A percentile compares a stretch with the other conserved stretches of the same genome.
Evolutionary conservation across 345 rosid species (phyloP).

Genomic region (Aurinia saxatilis): DNA sequence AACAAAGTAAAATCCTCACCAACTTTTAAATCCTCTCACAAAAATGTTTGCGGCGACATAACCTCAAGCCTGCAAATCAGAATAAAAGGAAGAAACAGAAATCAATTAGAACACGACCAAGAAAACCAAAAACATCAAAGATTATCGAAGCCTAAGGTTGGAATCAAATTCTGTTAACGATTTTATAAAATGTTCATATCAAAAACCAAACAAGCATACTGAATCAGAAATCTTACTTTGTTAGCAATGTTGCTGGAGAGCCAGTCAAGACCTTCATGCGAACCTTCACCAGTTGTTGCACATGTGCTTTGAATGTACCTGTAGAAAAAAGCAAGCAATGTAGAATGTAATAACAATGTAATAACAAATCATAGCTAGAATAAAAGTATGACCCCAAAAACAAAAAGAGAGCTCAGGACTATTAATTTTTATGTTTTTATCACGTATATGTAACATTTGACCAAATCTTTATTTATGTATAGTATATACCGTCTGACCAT

Average conservation of each 20-base stretch:
- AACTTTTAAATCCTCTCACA: neutral
- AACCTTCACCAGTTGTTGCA: conserved; percentile 29
- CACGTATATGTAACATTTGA: too few relatives aligned
- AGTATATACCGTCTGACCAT: too few relatives aligned
- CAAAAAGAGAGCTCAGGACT: too few relatives aligned
- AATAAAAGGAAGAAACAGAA: neutral
- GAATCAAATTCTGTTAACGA: neutral
- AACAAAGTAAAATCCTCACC: neutral
- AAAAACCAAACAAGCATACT: neutral
- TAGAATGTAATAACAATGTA: neutral
- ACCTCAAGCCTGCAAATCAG: conserved; percentile 18
- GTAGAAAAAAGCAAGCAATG: neutral
- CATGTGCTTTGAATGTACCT: conserved; percentile 32
- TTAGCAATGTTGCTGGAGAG: conserved; percentile 34
- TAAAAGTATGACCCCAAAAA: too few relatives aligned
- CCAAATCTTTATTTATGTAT: too few relatives aligned
- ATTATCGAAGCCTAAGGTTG: neutral
- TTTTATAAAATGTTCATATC: neutral
- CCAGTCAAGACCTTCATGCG: conserved; percentile 32
- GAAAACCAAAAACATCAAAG: neutral
- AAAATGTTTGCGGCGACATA: neutral
- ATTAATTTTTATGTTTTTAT: too few relatives aligned
- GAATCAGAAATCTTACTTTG: conserved; percentile 22
- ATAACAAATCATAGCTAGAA: neutral
- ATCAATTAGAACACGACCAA: neutral